These are phyloP conservation scores for Geotrichum cucujoidarum DNA, from an alignment of 1,139 yeast genomes.

Conservation along the genomic window DNA sequence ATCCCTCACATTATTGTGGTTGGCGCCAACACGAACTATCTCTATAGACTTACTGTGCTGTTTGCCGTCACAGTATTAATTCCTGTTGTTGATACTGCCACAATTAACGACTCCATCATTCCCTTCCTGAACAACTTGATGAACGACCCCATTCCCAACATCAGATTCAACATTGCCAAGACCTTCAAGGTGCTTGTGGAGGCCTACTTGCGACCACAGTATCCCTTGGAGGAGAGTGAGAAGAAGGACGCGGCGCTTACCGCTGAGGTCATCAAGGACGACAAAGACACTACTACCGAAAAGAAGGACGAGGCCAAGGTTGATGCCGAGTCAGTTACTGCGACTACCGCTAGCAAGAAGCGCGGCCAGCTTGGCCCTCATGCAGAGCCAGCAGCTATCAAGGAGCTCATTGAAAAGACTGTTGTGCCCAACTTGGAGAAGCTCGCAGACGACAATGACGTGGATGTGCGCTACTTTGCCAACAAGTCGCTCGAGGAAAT, in stretches of 20 bases:
- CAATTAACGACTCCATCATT: conserved; percentile 59
- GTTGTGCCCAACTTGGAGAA: conserved; percentile 63
- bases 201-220: conserved; percentile 39
- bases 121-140: conserved; percentile 74
- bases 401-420: conserved; percentile 47
- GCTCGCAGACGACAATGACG: conserved; percentile 68
- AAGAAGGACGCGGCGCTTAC: not conserved
- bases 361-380: conserved; percentile 20
- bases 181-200: conserved; percentile 61
- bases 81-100: conserved; percentile 47
- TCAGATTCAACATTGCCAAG: conserved; percentile 90
- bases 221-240: conserved; percentile 26
- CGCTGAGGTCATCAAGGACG: not conserved
- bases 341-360: conserved; percentile 11
- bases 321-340: conserved; percentile 20
- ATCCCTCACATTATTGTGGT: conserved; percentile 64
- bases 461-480: conserved; percentile 87
- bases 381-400: conserved; percentile 21
- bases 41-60: conserved; percentile 85
- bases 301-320: not conserved
- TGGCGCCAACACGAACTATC: conserved; percentile 59
- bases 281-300: not conserved
- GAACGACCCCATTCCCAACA: conserved; percentile 85
- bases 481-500: conserved; percentile 44
- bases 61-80: conserved; percentile 79